Conservation (phyloP, 805 yeast genomes). For the Saturnispora gosingensis region DNA sequence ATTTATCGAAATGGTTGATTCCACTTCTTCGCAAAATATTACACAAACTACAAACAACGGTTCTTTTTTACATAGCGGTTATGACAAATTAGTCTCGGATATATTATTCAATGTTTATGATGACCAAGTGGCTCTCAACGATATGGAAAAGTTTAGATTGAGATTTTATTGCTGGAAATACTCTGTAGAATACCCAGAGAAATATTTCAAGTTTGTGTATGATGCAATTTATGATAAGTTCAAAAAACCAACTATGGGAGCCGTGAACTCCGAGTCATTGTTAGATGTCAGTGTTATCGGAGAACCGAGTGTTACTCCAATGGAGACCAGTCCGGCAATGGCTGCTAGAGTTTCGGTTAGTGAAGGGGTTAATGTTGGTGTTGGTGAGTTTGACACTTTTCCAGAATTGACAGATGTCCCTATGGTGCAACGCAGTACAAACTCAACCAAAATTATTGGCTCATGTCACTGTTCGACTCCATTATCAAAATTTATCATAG, state of each 20-base stretch:
- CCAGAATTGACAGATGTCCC: conserved; percentile 19
- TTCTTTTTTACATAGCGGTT: conserved; percentile 14
- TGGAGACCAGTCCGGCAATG: background rate
- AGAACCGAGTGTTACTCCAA: conserved; percentile 9
- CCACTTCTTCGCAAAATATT: conserved; percentile 6
- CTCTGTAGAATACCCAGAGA: conserved; percentile 10
- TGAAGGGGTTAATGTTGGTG: conserved; percentile 18
- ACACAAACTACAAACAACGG: conserved; percentile 8
- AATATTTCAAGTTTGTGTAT: conserved; percentile 15
- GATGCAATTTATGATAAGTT: conserved; percentile 8
- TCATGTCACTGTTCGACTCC: background rate
- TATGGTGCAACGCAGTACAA: conserved; percentile 3
- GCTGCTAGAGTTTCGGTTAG: conserved; percentile 11
- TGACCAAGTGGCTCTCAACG: conserved; percentile 10
- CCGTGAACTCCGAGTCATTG: conserved; percentile 6
- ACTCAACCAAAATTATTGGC: conserved; percentile 7
- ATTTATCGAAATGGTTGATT: conserved; percentile 25
- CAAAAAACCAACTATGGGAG: conserved; percentile 4
- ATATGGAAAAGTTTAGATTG: conserved; percentile 15
- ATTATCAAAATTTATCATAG: conserved; percentile 8
- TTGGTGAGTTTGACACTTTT: conserved; percentile 17
- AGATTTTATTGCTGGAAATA: conserved; percentile 13
- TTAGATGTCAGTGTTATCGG: conserved; percentile 10
- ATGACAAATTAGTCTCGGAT: conserved; percentile 19
- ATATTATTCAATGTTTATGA: conserved; percentile 17